Conservation (phyloP, 768 basidiomycete genomes). For the Auricularia sp. region DNA sequence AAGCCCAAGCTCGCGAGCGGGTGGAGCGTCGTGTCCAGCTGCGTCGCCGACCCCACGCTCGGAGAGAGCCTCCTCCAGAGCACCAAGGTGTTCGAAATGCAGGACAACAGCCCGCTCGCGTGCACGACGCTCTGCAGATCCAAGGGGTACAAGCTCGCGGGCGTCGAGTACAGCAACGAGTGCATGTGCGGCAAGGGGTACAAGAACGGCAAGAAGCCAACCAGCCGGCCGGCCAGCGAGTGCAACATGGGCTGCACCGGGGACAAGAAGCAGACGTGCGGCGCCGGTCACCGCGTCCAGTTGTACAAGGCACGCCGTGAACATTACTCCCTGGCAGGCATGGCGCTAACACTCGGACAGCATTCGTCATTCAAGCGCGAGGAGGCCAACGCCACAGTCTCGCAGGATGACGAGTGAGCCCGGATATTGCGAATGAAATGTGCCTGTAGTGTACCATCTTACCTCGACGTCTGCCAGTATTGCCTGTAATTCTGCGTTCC, state of each 20-base stretch:
- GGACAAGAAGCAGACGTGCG: not conserved
- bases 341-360: not conserved
- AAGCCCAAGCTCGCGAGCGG: not conserved
- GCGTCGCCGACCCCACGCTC: not conserved
- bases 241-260: not conserved
- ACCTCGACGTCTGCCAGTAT: too few species aligned
- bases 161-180: slow-evolving; percentile 2
- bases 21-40: not conserved
- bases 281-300: not conserved
- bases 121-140: not conserved
- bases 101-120: not conserved
- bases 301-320: not conserved
- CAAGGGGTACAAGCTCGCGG: not conserved
- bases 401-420: too few species aligned
- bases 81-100: not conserved
- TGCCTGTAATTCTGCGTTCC: too few species aligned
- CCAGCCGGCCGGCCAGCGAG: not conserved
- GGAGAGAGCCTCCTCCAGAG: not conserved
- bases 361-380: not conserved
- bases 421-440: too few species aligned
- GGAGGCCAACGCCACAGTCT: not conserved
- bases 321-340: not conserved
- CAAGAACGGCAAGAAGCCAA: not conserved
- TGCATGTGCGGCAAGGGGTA: not conserved
- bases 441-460: too few species aligned